These are phyloP conservation scores for Plectosphaerella sp. DNA, from an alignment of 2,329 filamentous ascomycete genomes.

Conservation along the genomic window DNA sequence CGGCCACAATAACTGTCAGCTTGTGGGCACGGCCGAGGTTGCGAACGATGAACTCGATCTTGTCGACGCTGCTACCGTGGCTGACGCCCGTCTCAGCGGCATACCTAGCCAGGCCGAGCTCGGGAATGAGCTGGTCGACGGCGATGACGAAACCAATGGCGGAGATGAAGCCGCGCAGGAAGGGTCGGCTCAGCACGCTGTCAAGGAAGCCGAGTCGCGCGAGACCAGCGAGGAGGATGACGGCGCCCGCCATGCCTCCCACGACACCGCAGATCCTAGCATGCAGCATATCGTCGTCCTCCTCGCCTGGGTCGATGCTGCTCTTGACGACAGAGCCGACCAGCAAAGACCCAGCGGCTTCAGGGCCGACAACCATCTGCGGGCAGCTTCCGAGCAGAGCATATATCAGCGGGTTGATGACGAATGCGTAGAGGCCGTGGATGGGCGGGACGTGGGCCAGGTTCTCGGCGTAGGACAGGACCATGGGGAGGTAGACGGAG, in stretches of 20 bases:
- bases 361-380: constrained; percentile 89
- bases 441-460: constrained; percentile 90
- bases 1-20: constrained; percentile 72
- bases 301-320: constrained; percentile 65
- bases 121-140: constrained; percentile 89
- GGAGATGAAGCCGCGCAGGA: constrained; percentile 91
- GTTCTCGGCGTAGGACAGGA: constrained; percentile 86
- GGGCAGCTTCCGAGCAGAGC: constrained; percentile 87
- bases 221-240: constrained; percentile 82
- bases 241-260: constrained; percentile 80
- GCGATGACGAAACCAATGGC: constrained; percentile 96
- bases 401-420: constrained; percentile 88
- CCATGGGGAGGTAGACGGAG: constrained; percentile 98
- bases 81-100: constrained; percentile 63
- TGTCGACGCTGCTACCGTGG: constrained; percentile 83
- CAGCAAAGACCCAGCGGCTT: constrained; percentile 87
- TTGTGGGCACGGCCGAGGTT: constrained; percentile 64
- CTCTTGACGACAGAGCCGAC: constrained; percentile 81
- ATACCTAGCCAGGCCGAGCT: constrained; percentile 69
- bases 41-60: constrained; percentile 71
- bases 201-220: constrained; percentile 88
- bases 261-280: constrained; percentile 84
- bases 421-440: constrained; percentile 90
- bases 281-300: constrained; percentile 63
- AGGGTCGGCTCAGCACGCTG: constrained; percentile 88